Conservation (phyloP, 2,329 filamentous ascomycete species). For the Arthroderma sp. region DNA sequence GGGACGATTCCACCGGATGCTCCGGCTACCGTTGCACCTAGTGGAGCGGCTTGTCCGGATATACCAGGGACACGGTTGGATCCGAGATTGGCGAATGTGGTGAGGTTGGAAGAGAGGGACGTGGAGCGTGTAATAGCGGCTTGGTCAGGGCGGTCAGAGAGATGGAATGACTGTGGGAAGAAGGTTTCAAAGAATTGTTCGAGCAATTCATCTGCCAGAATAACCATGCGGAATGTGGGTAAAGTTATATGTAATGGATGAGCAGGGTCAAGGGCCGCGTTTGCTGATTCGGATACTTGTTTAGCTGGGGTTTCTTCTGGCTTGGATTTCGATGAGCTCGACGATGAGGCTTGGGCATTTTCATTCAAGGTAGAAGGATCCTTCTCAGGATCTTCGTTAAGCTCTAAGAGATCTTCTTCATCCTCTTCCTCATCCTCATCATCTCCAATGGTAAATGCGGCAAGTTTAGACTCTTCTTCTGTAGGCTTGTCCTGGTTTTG, state of each 20-base stretch:
- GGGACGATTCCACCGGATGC: slow-evolving; percentile 48
- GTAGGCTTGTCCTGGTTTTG: slow-evolving; percentile 38
- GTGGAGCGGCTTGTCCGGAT: slow-evolving; percentile 20
- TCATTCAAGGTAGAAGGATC: slow-evolving; percentile 13
- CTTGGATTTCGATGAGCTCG: slow-evolving; percentile 12
- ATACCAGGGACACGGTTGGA: slow-evolving; percentile 32
- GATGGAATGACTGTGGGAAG: slow-evolving; percentile 83
- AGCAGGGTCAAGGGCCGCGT: slow-evolving; percentile 79
- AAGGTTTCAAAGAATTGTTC: slow-evolving; percentile 97
- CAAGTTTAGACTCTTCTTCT: slow-evolving; percentile 29
- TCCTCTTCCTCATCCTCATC: slow-evolving; percentile 57
- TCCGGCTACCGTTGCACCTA: slow-evolving; percentile 31
- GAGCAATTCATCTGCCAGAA: slow-evolving; percentile 85
- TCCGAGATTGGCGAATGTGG: slow-evolving; percentile 67
- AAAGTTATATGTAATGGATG: slow-evolving; percentile 92
- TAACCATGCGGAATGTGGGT: slow-evolving; percentile 96
- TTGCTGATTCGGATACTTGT: slow-evolving; percentile 63
- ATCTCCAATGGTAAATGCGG: slow-evolving; percentile 63
- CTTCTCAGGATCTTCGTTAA: slow-evolving; percentile 2
- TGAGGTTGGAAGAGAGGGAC: slow-evolving; percentile 56
- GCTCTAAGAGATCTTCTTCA: slow-evolving; percentile 30
- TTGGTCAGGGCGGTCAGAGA: slow-evolving; percentile 51
- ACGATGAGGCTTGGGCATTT: slow-evolving; percentile 6
- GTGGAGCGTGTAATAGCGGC: slow-evolving; percentile 31
- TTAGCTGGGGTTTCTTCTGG: slow-evolving; percentile 36